Evolutionary conservation across 2,329 filamentous ascomycete species (phyloP).

Genomic region (Cadophora sp.): DNA sequence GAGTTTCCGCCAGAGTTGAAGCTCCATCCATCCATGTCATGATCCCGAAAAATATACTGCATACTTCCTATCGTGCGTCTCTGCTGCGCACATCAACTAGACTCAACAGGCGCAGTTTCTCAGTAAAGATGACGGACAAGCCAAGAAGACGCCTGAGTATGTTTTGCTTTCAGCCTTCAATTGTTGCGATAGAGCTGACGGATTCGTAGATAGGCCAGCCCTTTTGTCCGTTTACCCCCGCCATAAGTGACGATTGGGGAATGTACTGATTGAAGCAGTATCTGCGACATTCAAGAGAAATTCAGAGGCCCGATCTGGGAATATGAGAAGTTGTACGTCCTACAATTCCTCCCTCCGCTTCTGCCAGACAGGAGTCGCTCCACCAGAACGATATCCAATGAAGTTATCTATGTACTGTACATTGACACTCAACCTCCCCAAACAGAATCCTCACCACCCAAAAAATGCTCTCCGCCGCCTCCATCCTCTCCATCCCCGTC

Average conservation of each 20-base stretch:
- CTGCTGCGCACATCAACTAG: not conserved
- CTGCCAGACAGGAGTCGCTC: not conserved
- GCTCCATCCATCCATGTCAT: not conserved
- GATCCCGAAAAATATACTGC: not conserved
- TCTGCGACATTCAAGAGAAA: constrained; percentile 95
- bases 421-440: not conserved
- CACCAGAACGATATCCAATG: not conserved
- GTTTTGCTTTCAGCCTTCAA: not conserved
- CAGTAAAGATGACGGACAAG: constrained; percentile 28
- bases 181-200: constrained; percentile 11
- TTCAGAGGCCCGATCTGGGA: constrained; percentile 85
- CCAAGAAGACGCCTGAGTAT: constrained; percentile 33
- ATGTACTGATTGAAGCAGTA: constrained; percentile 55
- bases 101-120: not conserved
- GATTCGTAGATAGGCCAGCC: constrained; percentile 29
- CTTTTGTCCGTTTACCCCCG: constrained; percentile 34
- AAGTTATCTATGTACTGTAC: not conserved
- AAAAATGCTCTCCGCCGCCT: constrained; percentile 71
- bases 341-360: not conserved
- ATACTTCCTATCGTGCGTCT: not conserved
- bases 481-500: constrained; percentile 76
- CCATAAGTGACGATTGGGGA: not conserved
- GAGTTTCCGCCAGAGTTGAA: too few relatives aligned
- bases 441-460: constrained; percentile 67
- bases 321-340: constrained; percentile 77